A percentile compares a stretch with the other conserved stretches of the same genome.
Evolutionary conservation across 1,139 yeast genomes (phyloP).

Genomic region (Kluyveromyces marxianus): DNA sequence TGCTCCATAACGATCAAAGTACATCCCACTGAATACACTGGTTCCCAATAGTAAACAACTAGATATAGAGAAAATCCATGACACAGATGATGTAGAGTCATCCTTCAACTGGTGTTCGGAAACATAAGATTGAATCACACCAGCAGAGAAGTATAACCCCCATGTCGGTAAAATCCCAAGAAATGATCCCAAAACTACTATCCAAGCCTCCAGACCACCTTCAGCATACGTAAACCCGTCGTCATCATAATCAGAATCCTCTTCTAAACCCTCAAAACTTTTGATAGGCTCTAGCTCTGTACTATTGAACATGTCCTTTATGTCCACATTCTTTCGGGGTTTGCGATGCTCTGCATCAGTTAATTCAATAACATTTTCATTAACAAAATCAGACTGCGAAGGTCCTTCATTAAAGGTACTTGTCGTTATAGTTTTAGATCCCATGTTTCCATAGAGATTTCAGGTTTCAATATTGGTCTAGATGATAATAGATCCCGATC

Average conservation of each 20-base stretch:
- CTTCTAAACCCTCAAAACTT: not conserved
- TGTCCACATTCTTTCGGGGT: not conserved
- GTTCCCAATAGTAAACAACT: slow-evolving; percentile 50
- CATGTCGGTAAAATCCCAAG: slow-evolving; percentile 51
- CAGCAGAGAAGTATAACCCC: slow-evolving; percentile 53
- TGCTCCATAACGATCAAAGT: slow-evolving; percentile 53
- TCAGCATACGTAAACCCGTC: slow-evolving; percentile 41
- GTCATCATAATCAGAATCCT: slow-evolving; percentile 7
- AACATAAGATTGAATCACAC: slow-evolving; percentile 55
- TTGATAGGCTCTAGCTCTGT: not conserved
- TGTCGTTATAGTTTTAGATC: not conserved
- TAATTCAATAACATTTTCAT: not conserved
- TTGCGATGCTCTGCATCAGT: not conserved
- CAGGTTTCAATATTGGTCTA: no score
- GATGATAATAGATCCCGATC: no score
- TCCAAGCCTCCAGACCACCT: slow-evolving; percentile 52
- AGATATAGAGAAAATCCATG: slow-evolving; percentile 60
- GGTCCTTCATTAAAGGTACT: not conserved
- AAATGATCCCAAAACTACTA: slow-evolving; percentile 55
- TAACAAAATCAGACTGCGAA: not conserved
- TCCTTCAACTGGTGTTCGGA: slow-evolving; percentile 41
- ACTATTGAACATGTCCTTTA: not conserved
- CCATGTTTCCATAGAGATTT: not conserved
- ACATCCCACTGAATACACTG: slow-evolving; percentile 53
- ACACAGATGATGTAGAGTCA: slow-evolving; percentile 39